phyloP scores from a whole-genome alignment of 83 land plant genomes.

The Thuja plicata region DNA sequence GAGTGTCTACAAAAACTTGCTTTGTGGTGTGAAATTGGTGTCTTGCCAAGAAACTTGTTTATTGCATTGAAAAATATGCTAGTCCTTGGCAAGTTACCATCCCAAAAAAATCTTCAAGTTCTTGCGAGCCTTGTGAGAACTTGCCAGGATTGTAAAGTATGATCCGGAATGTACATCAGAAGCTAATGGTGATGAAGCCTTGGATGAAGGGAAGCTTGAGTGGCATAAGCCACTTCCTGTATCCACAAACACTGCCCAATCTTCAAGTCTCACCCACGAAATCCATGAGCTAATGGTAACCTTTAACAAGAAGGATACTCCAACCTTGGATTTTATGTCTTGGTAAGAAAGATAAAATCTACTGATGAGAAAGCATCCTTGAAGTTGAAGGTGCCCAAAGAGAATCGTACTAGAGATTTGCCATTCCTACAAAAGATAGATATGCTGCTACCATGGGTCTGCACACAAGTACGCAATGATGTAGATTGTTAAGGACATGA shows the following conservation, averaged over 20 bases:
- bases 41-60: too few species aligned
- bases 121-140: too few species aligned
- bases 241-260: background rate
- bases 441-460: background rate
- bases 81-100: too few species aligned
- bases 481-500: background rate
- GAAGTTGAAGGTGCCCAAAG: background rate
- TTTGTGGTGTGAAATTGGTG: too few species aligned
- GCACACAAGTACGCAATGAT: background rate
- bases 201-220: background rate
- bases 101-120: too few species aligned
- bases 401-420: background rate
- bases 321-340: background rate
- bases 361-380: background rate
- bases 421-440: background rate
- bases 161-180: background rate
- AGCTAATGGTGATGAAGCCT: background rate
- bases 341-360: background rate
- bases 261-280: background rate
- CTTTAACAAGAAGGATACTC: background rate
- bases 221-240: background rate
- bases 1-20: too few species aligned
- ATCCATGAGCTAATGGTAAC: background rate
- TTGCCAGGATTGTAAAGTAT: too few species aligned
- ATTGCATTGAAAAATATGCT: too few species aligned